These are phyloP conservation scores for Morella rubra DNA, from an alignment of 306 rosid genomes.

Conservation along the genomic window DNA sequence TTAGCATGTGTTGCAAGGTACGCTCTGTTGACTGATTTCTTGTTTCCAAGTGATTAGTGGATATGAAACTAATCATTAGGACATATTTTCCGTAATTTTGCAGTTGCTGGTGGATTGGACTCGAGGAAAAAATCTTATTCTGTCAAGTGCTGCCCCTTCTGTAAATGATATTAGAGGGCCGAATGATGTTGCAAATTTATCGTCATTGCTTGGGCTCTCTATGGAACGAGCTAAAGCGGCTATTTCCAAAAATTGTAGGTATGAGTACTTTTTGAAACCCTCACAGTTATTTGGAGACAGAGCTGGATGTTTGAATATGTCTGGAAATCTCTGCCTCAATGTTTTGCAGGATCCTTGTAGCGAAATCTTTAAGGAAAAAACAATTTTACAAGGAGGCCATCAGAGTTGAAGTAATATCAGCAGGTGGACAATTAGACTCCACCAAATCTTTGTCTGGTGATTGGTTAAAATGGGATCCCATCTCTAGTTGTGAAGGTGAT, in stretches of 20 bases:
- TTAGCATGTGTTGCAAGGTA: not conserved
- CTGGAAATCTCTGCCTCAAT: slow-evolving; percentile 11
- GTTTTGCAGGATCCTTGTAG: slow-evolving; percentile 62
- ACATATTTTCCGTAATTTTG: slow-evolving; percentile 20
- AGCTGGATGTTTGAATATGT: slow-evolving; percentile 13
- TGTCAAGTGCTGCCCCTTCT: slow-evolving; percentile 74
- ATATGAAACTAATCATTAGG: slow-evolving; percentile 19
- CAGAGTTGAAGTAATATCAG: slow-evolving; percentile 59
- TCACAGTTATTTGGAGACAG: slow-evolving; percentile 7
- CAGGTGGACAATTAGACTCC: slow-evolving; percentile 42
- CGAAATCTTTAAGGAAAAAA: slow-evolving; percentile 73
- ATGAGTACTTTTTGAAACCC: slow-evolving; percentile 30
- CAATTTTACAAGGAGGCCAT: slow-evolving; percentile 69
- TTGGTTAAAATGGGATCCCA: slow-evolving; percentile 71
- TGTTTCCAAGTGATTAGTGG: slow-evolving; percentile 3
- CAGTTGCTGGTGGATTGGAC: slow-evolving; percentile 91
- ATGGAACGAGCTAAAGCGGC: slow-evolving; percentile 79
- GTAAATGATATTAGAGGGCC: slow-evolving; percentile 88
- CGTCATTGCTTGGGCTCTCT: slow-evolving; percentile 70
- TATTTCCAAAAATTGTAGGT: slow-evolving; percentile 86
- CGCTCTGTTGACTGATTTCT: not conserved
- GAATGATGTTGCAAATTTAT: slow-evolving; percentile 79
- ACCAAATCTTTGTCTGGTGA: slow-evolving; percentile 51
- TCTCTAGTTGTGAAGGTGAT: slow-evolving; percentile 87
- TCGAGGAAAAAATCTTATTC: slow-evolving; percentile 61